Evolutionary conservation across 768 basidiomycete genomes (phyloP).

Genomic region (Sistotremastrum niveocremeum): DNA sequence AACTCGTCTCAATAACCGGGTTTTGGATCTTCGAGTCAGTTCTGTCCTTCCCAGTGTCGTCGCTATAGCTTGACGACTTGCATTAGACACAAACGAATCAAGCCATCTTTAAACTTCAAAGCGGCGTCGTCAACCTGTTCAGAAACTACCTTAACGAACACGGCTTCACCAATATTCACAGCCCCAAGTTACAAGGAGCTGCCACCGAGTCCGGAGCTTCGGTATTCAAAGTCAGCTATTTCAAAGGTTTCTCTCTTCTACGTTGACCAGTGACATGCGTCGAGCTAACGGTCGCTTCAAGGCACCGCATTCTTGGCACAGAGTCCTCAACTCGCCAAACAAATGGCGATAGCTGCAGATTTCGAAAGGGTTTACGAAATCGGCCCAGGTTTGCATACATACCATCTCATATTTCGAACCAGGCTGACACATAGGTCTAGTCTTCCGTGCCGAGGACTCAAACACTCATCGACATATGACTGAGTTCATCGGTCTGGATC

Average conservation of each 20-base stretch:
- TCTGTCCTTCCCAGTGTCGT: not conserved
- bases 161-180: slow-evolving; percentile 91
- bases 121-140: slow-evolving; percentile 82
- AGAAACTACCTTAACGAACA: slow-evolving; percentile 59
- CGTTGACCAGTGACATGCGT: not conserved
- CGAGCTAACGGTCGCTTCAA: slow-evolving; percentile 16
- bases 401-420: slow-evolving; percentile 72
- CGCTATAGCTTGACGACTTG: not conserved
- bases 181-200: slow-evolving; percentile 91
- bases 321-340: slow-evolving; percentile 94
- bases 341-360: slow-evolving; percentile 98
- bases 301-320: slow-evolving; percentile 90
- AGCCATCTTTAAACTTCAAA: slow-evolving; percentile 85
- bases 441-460: slow-evolving; percentile 95
- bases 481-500: slow-evolving; percentile 96
- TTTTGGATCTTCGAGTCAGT: slow-evolving; percentile 83
- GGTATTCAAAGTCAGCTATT: slow-evolving; percentile 96
- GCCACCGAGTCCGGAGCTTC: slow-evolving; percentile 95
- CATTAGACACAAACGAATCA: slow-evolving; percentile 85
- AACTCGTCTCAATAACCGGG: slow-evolving; percentile 87
- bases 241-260: slow-evolving; percentile 48
- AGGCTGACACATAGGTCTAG: slow-evolving; percentile 93
- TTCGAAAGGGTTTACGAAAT: slow-evolving; percentile 98
- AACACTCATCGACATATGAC: slow-evolving; percentile 98
- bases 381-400: slow-evolving; percentile 26